These are phyloP conservation scores for Pleurotus platypus DNA, from an alignment of 768 basidiomycete genomes.

Conservation along the genomic window DNA sequence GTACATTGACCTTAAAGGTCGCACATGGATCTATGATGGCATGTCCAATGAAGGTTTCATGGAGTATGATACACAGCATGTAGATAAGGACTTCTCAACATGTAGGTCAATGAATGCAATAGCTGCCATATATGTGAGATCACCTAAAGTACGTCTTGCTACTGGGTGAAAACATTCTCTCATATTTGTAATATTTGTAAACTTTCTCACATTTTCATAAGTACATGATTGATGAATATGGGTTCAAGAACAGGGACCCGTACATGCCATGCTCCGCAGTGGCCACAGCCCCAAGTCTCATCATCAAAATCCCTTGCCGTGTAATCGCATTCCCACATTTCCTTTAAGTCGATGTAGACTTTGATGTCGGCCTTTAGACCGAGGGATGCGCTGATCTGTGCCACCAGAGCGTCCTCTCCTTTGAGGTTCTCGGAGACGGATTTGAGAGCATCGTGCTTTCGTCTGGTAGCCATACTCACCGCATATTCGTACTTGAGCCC, in stretches of 20 bases:
- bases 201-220: no score
- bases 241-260: no score
- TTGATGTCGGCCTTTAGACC: constrained; percentile 15
- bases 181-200: no score
- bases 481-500: constrained; percentile 32
- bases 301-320: no score
- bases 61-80: neutral
- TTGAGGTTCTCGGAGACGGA: constrained; percentile 20
- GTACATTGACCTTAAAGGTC: constrained; percentile 7
- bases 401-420: constrained; percentile 24
- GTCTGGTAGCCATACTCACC: constrained; percentile 9
- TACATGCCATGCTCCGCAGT: no score
- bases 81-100: neutral
- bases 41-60: constrained; percentile 9
- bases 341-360: constrained; percentile 13
- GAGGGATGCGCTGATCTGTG: constrained; percentile 15
- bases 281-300: no score
- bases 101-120: neutral
- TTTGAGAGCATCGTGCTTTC: constrained; percentile 7
- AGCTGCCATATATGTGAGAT: neutral
- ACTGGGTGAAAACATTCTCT: no score
- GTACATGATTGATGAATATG: no score
- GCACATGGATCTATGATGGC: constrained; percentile 21
- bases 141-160: neutral
- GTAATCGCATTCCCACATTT: no score